Conservation (phyloP, 495 filamentous ascomycete genomes). For the Penicillium coprophilum region DNA sequence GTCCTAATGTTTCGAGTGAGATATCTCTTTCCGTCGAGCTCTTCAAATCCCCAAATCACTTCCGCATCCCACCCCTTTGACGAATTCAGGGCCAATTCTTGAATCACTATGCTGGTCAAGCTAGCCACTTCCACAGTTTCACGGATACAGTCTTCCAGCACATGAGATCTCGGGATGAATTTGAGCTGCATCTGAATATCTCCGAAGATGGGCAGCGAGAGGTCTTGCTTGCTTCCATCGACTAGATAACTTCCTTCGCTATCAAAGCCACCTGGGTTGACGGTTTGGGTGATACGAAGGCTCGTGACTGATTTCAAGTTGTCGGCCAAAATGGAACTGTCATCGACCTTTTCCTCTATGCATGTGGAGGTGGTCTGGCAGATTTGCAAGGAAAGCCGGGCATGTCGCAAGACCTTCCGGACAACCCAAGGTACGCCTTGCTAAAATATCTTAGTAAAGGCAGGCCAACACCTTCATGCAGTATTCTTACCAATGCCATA, state of each 20-base stretch:
- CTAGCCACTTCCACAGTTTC: slow-evolving; percentile 3
- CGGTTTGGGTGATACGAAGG: slow-evolving; percentile 20
- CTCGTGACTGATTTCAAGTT: slow-evolving; percentile 5
- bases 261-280: slow-evolving; percentile 19
- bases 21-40: slow-evolving; percentile 15
- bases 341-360: not conserved
- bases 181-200: slow-evolving; percentile 17
- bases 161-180: slow-evolving; percentile 6
- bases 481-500: slow-evolving; percentile 16
- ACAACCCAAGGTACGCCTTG: slow-evolving; percentile 26
- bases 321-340: not conserved
- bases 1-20: slow-evolving; percentile 18
- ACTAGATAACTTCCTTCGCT: slow-evolving; percentile 16
- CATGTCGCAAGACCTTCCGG: slow-evolving; percentile 17
- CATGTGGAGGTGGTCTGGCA: slow-evolving; percentile 9
- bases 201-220: slow-evolving; percentile 24
- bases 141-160: slow-evolving; percentile 15
- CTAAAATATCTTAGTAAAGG: slow-evolving; percentile 7
- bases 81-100: slow-evolving; percentile 19
- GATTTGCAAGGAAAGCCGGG: slow-evolving; percentile 18
- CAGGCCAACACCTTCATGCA: not conserved
- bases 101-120: slow-evolving; percentile 14
- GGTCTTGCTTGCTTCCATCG: slow-evolving; percentile 11
- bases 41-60: slow-evolving; percentile 25
- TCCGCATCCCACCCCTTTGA: slow-evolving; percentile 20